These are phyloP conservation scores for Umbilicus rupestris DNA, from an alignment of 164 flowering plant species.

Conservation along the genomic window DNA sequence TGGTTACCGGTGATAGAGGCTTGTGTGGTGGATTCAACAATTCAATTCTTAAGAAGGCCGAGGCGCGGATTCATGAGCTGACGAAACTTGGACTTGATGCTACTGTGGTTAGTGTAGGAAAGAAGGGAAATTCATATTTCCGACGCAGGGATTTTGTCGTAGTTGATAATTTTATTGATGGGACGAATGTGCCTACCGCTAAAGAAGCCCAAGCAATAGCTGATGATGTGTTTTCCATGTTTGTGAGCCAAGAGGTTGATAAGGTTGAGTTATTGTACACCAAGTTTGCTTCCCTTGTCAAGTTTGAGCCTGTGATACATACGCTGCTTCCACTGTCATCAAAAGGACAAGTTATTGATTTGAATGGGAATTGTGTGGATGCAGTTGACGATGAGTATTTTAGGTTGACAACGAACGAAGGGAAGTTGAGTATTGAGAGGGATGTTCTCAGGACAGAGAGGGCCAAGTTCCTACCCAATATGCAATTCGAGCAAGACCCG, in stretches of 20 bases:
- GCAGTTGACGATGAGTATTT: conserved; percentile 72
- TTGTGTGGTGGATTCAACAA: conserved; percentile 81
- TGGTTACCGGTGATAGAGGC: conserved; percentile 79
- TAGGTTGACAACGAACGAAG: conserved; percentile 64
- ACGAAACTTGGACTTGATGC: conserved; percentile 43
- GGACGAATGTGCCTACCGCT: conserved; percentile 52
- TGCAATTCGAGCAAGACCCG: conserved; percentile 93
- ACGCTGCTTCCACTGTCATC: conserved; percentile 70
- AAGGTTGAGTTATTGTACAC: conserved; percentile 84
- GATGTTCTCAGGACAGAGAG: conserved; percentile 25
- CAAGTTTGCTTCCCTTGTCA: conserved; percentile 67
- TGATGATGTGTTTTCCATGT: conserved; percentile 72
- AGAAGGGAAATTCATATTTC: conserved; percentile 72
- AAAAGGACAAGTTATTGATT: conserved; percentile 52
- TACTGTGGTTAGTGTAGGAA: conserved; percentile 65
- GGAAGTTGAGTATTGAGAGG: conserved; percentile 70
- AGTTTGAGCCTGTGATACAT: conserved; percentile 67
- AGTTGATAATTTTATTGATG: conserved; percentile 53
- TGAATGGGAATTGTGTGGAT: conserved; percentile 63
- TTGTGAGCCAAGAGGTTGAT: conserved; percentile 78
- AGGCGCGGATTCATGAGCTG: conserved; percentile 50
- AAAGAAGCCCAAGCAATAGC: conserved; percentile 90
- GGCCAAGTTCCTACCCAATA: conserved; percentile 30
- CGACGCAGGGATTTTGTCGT: conserved; percentile 27
- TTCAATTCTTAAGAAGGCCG: conserved; percentile 49